Evolutionary conservation across 208 protist species (phyloP), one percentile per base, ranked within the genome.

Genomic region (Crithidia brevicula): DNA sequence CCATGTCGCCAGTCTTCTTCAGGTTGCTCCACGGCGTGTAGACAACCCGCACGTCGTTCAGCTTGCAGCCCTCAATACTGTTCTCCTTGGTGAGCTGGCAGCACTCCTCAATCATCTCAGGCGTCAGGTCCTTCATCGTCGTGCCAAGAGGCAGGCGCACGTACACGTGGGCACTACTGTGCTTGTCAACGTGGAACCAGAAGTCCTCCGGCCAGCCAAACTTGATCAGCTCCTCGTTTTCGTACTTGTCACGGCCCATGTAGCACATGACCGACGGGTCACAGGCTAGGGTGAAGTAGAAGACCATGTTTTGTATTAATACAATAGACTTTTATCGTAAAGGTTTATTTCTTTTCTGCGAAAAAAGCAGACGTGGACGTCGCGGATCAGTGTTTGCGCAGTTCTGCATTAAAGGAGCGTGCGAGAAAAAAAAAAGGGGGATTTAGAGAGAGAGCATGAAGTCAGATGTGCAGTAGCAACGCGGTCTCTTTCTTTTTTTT

Each of bases 131-230:
- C 38, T 98, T 82, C 46, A 98, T 95, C 1, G 83, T 92, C 33
- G 98, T 86, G 4, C 96, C 93, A n/a, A 77, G 77, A 9, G 93
- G 79, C 76, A 96, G 73, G 9, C 98, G 88, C 3, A 99, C 69
- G 83, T 99, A 99, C n/a, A 99, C 94, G 81, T 99, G 98, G 0
- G 98, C 98, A 75, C 91, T 96, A 62, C 91, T 95, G 54, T 98
- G 88, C 43, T 94, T 92, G 77, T 99, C 98, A 8, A 99, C 98
- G 83, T 99, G 98, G 67, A 99, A 99, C 98, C 98, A 99, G 23
- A 99, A 81, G 74, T 99, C 98, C 56, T 99, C 97, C 4, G 96
- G 95, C 90, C 92, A 99, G 13, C 96, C 98, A 54, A 93, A 98
- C 58, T 90, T 91, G 72, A 99, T 99, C 11, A 99, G 78, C 54